Base-by-base conservation (phyloP, 106 monocot genomes). In the Allium sativum region DNA sequence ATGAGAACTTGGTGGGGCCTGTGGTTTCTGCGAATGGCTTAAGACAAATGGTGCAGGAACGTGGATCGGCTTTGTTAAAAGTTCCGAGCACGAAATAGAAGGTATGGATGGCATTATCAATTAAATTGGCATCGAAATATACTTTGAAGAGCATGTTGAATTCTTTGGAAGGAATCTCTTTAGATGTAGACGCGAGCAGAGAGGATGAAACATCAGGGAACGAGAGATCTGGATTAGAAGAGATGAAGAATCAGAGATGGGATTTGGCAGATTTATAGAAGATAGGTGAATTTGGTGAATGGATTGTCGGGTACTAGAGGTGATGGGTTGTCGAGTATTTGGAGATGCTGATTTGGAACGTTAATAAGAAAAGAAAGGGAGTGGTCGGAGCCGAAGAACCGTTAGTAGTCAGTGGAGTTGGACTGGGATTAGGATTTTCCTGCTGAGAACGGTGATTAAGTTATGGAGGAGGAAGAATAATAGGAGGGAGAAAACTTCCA, bases 141-240 rank as follows among this genome's bases (percentile, higher is more conserved):
- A 79, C 81, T 46, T 84, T 66, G 72, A 95, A 82, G 40, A 90
- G 81, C 81, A 90, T 79, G 77, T 90, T 84, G 58, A 87, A 55
- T 44, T 61, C 74, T 10, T 48, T 64, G n/a, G 68, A 3, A 20
- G 64, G 42, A 22, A 76, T 53, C 52, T 70, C 60, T 9, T 53
- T 21, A 4, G 20, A 56, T 74, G 73, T 68, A 16, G 74, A 70
- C n/a, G 45, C 40, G 12, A 73, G 65, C 52, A 86, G 61, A 18
- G 74, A 56, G 45, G 83, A 67, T 41, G 74, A 72, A 16, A 89
- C n/a, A 61, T 76, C 65, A 52, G 62, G 58, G 61, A 85, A 78
- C 1, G 81, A 75, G 52, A 47, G 8, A 46, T 53, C 14, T 16
- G 45, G 58, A 45, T 55, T 59, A 53, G 53, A 42, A 19, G 61